These are phyloP conservation scores for Venturia pyrina DNA, from an alignment of 2,329 filamentous ascomycete genomes.

Conservation along the genomic window DNA sequence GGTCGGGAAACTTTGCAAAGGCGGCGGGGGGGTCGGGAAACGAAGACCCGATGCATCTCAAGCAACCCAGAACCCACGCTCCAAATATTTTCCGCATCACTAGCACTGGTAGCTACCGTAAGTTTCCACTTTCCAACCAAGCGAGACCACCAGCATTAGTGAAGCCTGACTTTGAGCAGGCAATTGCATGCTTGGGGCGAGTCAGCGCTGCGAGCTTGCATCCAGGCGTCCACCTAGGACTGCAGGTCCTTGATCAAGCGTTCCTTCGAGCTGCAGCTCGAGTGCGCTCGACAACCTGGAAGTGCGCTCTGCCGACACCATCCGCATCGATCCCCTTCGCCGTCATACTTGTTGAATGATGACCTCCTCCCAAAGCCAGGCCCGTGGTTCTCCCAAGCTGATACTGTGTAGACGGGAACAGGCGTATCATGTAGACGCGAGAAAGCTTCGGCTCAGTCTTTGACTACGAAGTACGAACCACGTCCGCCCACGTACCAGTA, in stretches of 20 bases:
- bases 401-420: not conserved
- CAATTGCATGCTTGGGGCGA: not conserved
- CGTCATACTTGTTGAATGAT: not conserved
- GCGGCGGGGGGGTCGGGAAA: no score
- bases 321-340: not conserved
- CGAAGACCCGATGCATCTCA: not conserved
- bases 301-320: no score
- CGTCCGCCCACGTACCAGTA: not conserved
- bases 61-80: not conserved
- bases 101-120: not conserved
- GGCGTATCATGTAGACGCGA: conserved; percentile 4
- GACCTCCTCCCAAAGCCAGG: not conserved
- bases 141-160: not conserved
- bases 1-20: no score
- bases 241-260: not conserved
- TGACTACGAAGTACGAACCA: not conserved
- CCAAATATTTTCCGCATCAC: not conserved
- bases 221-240: not conserved
- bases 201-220: not conserved
- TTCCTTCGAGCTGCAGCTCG: not conserved
- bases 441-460: conserved; percentile 1
- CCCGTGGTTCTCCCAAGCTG: not conserved
- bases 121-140: not conserved
- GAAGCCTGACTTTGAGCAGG: not conserved
- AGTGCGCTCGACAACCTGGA: not conserved